Evolutionary conservation across 2,329 filamentous ascomycete genomes (phyloP), one percentile per base, ranked within the genome.

Genomic region (Ophiostoma triangulosporum): DNA sequence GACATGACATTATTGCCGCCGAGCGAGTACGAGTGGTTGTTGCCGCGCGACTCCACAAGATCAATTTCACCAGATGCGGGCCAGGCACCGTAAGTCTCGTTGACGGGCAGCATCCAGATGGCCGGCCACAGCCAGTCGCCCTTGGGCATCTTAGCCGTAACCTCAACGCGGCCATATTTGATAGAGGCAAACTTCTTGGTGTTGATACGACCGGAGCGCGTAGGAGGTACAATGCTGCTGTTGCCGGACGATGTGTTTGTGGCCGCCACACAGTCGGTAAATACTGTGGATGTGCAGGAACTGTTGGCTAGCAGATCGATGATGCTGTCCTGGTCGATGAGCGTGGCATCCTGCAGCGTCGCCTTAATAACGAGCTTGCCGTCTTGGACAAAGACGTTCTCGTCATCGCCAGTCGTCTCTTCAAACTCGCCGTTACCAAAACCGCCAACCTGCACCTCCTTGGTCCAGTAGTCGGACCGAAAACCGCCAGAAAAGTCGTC

Each of bases 51-150:
- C 68, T 93, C 86, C 62, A 81, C 71, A 53, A 94, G 86, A 64
- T 94, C 88, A 51, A 94, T 93, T 68, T 93, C 87, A 46, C 88
- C 88, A 8, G 85, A 89, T 7, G 72, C 69, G 1, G 88, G 88
- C 88, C 88, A 94, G 1, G 74, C 62, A 1, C 88, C 88, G 64
- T 93, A 94, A 0, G 72, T 81, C 52, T 81, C 74, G 43, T 83
- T 73, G 48, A 79, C 80, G 1, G 88, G 88, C 72, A 93, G 73
- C 84, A 94, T 86, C 85, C 86, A 90, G 62, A 94, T 91, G n/a
- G 86, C 86, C 2, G 88, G 88, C 88, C 88, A 93, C 11, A 94
- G 75, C 88, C 88, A 93, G 69, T 93, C 87, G 52, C 88, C 88
- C 48, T 72, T 67, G 4, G 88, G 86, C 27, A 93, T 70, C 67